phyloP scores from a whole-genome alignment of 805 yeast species.

The Candida anglica region DNA sequence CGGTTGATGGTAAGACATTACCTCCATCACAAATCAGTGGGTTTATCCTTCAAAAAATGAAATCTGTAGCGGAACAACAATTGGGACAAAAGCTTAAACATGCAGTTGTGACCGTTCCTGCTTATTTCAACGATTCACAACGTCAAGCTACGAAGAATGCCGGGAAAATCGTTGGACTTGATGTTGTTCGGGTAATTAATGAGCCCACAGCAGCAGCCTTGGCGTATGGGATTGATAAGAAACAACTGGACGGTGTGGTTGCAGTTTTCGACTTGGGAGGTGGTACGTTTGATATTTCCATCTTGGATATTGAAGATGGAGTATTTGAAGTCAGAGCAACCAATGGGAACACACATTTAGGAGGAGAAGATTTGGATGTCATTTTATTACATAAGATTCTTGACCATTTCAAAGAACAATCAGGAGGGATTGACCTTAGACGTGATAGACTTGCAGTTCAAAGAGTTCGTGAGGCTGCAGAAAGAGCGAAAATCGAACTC shows the following conservation, averaged over 20 bases:
- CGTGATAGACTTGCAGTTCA: constrained; percentile 58
- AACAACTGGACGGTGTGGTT: constrained; percentile 45
- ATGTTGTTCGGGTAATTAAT: constrained; percentile 71
- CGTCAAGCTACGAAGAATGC: constrained; percentile 82
- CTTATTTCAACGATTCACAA: constrained; percentile 78
- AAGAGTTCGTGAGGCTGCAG: constrained; percentile 77
- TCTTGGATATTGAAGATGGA: constrained; percentile 74
- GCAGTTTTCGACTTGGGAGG: constrained; percentile 78
- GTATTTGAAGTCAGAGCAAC: constrained; percentile 81
- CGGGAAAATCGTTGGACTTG: constrained; percentile 70
- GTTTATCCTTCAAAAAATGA: constrained; percentile 59
- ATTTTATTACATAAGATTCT: constrained; percentile 55
- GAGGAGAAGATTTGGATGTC: constrained; percentile 84
- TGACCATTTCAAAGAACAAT: constrained; percentile 50
- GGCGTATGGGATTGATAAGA: constrained; percentile 70
- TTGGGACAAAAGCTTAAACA: constrained; percentile 35
- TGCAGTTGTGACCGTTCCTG: constrained; percentile 84
- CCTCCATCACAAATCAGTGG: constrained; percentile 77
- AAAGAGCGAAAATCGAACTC: constrained; percentile 69
- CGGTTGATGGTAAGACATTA: constrained; percentile 40
- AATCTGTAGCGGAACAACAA: constrained; percentile 34
- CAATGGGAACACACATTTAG: constrained; percentile 80
- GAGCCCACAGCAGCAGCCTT: constrained; percentile 87
- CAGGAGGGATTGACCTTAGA: constrained; percentile 49
- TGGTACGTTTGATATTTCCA: constrained; percentile 80